A percentile compares a stretch with the other conserved stretches of the same genome.
These are phyloP conservation scores for Paramecium primaurelia DNA, from an alignment of 73 alveolate genomes.

Conservation along the genomic window DNA sequence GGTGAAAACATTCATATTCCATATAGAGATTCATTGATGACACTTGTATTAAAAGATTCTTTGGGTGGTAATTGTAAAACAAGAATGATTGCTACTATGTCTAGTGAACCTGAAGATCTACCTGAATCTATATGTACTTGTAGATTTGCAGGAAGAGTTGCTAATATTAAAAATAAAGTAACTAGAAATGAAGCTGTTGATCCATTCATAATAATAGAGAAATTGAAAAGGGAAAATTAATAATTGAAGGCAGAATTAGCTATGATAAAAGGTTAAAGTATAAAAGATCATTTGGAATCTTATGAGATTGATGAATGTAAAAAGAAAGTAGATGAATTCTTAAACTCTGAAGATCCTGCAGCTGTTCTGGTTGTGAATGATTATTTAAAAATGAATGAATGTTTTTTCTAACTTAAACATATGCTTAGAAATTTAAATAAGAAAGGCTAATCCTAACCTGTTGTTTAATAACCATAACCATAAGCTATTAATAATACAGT, in stretches of 20 bases:
- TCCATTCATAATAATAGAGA: slow-evolving; percentile 93
- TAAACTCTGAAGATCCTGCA: slow-evolving; percentile 84
- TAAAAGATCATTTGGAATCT: slow-evolving; percentile 81
- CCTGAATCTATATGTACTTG: slow-evolving; percentile 87
- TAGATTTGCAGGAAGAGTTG: slow-evolving; percentile 98
- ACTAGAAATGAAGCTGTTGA: slow-evolving; percentile 95
- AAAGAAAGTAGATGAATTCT: slow-evolving; percentile 84
- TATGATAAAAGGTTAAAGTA: slow-evolving; percentile 91
- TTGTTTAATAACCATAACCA: background rate
- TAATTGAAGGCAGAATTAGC: slow-evolving; percentile 97
- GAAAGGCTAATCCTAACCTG: background rate
- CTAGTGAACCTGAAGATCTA: slow-evolving; percentile 87
- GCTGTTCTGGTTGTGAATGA: slow-evolving; percentile 82
- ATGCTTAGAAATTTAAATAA: slow-evolving; percentile 63
- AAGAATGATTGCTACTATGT: slow-evolving; percentile 95
- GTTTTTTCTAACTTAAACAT: slow-evolving; percentile 91
- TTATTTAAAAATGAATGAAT: slow-evolving; percentile 90
- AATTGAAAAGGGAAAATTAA: slow-evolving; percentile 93
- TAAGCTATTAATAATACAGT: background rate
- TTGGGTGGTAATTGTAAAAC: slow-evolving; percentile 99
- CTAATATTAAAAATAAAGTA: slow-evolving; percentile 93
- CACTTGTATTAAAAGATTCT: slow-evolving; percentile 93
- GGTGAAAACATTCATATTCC: slow-evolving; percentile 92
- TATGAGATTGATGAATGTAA: slow-evolving; percentile 93
- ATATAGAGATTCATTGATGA: slow-evolving; percentile 96